A percentile compares a stretch with the other conserved stretches of the same genome.
Evolutionary conservation across 1,284 basidiomycete species (phyloP).

Genomic region (Papiliotrema nemorosa): DNA sequence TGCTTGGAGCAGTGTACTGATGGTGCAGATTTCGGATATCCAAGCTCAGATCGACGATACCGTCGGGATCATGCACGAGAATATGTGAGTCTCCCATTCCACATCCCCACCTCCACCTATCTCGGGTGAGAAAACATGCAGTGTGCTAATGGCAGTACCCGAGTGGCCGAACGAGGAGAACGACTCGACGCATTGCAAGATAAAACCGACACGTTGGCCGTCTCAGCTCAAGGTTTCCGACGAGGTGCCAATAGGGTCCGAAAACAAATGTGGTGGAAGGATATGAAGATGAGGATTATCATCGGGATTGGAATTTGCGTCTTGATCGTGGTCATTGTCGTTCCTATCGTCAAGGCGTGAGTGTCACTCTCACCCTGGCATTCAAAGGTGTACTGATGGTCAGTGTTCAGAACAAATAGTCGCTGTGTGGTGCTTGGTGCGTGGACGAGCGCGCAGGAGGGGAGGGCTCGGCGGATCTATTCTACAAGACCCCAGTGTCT

Average conservation of each 20-base stretch:
- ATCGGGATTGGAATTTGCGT: constrained; percentile 82
- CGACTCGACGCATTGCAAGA: constrained; percentile 90
- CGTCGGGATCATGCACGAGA: constrained; percentile 55
- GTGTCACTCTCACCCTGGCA: constrained; percentile 12
- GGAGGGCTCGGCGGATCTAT: no score
- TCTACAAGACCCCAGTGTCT: no score
- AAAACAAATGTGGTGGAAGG: constrained; percentile 93
- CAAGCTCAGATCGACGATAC: constrained; percentile 93
- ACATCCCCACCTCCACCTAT: background rate
- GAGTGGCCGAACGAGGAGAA: constrained; percentile 89
- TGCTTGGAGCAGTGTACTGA: background rate
- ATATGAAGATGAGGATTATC: constrained; percentile 70
- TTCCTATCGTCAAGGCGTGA: constrained; percentile 77
- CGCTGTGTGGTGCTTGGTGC: background rate
- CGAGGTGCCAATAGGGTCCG: constrained; percentile 94
- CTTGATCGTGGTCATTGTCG: constrained; percentile 88
- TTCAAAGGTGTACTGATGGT: background rate
- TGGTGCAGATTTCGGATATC: constrained; percentile 82
- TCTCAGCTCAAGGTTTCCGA: constrained; percentile 98
- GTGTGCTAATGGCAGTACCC: constrained; percentile 53
- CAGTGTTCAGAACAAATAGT: constrained; percentile 5
- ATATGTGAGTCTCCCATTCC: background rate
- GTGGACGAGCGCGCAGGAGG: no score
- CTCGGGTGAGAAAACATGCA: background rate
- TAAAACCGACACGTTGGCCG: constrained; percentile 96